Evolutionary conservation across 176 grass and related monocot species (phyloP).

Genomic region (Ensete ventricosum): DNA sequence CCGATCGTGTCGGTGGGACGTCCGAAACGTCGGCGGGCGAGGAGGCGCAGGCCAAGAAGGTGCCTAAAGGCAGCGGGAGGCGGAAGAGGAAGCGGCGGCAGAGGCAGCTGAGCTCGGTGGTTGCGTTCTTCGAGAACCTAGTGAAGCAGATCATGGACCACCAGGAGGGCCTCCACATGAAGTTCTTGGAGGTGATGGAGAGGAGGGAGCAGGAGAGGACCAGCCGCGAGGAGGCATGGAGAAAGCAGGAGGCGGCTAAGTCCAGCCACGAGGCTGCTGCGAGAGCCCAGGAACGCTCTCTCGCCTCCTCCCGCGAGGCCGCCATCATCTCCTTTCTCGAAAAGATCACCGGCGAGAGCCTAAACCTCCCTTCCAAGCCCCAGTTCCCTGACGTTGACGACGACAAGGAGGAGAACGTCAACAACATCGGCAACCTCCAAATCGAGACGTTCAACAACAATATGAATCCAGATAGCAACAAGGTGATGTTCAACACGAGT

Average conservation of each 20-base stretch:
- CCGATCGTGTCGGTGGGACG: neutral
- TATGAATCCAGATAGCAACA: constrained; percentile 14
- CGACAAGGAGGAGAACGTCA: constrained; percentile 1
- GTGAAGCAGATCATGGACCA: constrained; percentile 84
- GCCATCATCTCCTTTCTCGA: constrained; percentile 78
- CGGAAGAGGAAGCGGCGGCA: constrained; percentile 60
- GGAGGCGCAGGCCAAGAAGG: neutral
- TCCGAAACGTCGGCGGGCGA: constrained; percentile 11
- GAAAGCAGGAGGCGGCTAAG: constrained; percentile 68
- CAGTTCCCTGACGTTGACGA: neutral
- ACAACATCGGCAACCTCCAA: constrained; percentile 17
- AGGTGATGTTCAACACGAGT: constrained; percentile 23
- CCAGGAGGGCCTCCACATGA: constrained; percentile 81
- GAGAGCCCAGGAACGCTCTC: constrained; percentile 48
- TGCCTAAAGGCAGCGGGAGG: constrained; percentile 11
- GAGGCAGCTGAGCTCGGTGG: constrained; percentile 54
- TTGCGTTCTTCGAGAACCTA: constrained; percentile 72
- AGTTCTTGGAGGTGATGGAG: constrained; percentile 85
- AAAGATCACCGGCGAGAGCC: constrained; percentile 62
- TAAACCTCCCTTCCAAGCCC: constrained; percentile 30
- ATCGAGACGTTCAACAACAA: constrained; percentile 12
- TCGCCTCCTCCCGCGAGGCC: constrained; percentile 57
- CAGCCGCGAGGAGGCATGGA: constrained; percentile 65
- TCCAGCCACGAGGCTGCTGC: constrained; percentile 47
- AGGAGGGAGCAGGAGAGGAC: constrained; percentile 60